phyloP scores from a whole-genome alignment of 345 rosid species.

The Gossypium longicalyx region DNA sequence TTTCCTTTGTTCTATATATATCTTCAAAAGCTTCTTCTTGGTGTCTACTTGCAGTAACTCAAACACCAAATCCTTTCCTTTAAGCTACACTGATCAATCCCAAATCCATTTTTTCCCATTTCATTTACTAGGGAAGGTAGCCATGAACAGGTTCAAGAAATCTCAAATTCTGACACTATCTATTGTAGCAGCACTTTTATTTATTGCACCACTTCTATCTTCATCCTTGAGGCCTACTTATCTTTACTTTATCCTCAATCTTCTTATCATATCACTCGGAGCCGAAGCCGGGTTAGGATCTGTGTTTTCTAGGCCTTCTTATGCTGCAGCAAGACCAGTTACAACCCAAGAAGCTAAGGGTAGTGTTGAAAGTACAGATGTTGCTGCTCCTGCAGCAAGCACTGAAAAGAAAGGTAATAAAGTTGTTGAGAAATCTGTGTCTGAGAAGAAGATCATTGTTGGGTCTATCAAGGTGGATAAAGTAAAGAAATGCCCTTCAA shows the following conservation, averaged over 20 bases:
- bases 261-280: conserved; percentile 56
- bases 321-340: conserved; percentile 22
- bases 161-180: conserved; percentile 39
- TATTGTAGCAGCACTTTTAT: conserved; percentile 45
- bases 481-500: conserved; percentile 49
- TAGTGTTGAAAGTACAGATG: neutral
- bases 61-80: conserved; percentile 1
- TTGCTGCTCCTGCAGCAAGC: neutral
- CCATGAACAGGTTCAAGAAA: conserved; percentile 43
- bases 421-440: conserved; percentile 32
- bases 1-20: conserved; percentile 17
- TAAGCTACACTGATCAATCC: neutral
- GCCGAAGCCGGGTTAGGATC: conserved; percentile 66
- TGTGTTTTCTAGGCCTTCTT: conserved; percentile 34
- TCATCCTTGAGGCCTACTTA: conserved; percentile 46
- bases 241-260: conserved; percentile 52
- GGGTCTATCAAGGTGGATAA: conserved; percentile 14
- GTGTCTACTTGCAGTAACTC: conserved; percentile 17
- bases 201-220: conserved; percentile 44
- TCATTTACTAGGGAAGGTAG: neutral
- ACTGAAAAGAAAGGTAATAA: conserved; percentile 15
- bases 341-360: neutral
- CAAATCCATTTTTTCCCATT: neutral
- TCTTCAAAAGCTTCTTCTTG: conserved; percentile 5
- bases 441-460: conserved; percentile 26